These are phyloP conservation scores for Saccharum hybrid DNA, from an alignment of 202 grass and related monocot species.

Conservation along the genomic window DNA sequence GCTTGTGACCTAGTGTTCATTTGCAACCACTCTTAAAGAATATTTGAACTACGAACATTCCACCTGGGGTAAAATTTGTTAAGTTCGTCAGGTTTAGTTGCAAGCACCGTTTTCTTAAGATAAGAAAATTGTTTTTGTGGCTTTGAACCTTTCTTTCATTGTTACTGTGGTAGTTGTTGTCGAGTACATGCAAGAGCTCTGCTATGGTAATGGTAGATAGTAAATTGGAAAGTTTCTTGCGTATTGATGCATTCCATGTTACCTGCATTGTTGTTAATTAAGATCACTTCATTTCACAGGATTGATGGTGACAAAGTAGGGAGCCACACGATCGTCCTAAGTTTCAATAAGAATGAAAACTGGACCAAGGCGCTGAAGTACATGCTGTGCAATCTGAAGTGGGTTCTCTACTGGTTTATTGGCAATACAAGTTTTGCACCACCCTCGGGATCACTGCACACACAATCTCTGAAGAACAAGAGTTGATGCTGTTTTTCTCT, in stretches of 20 bases:
- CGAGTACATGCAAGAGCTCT: not conserved
- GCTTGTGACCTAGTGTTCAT: not conserved
- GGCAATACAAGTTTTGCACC: conserved; percentile 86
- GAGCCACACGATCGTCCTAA: conserved; percentile 87
- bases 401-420: conserved; percentile 94
- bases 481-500: conserved; percentile 27
- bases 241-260: not conserved
- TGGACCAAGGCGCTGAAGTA: conserved; percentile 97
- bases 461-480: conserved; percentile 43
- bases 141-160: not conserved
- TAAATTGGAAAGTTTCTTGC: conserved; percentile 24
- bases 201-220: not conserved
- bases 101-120: not conserved
- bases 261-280: not conserved
- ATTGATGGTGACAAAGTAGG: conserved; percentile 97
- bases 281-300: conserved; percentile 50
- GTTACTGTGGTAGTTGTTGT: not conserved
- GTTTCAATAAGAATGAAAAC: conserved; percentile 89
- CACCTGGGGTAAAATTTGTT: conserved; percentile 19
- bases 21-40: not conserved
- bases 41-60: not conserved
- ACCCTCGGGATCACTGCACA: conserved; percentile 35
- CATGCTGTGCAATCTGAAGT: conserved; percentile 95
- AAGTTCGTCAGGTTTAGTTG: not conserved
- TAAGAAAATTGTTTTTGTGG: not conserved